Conservation (phyloP, 352 stramenopile genomes). For the Globisporangium yorkense region DNA sequence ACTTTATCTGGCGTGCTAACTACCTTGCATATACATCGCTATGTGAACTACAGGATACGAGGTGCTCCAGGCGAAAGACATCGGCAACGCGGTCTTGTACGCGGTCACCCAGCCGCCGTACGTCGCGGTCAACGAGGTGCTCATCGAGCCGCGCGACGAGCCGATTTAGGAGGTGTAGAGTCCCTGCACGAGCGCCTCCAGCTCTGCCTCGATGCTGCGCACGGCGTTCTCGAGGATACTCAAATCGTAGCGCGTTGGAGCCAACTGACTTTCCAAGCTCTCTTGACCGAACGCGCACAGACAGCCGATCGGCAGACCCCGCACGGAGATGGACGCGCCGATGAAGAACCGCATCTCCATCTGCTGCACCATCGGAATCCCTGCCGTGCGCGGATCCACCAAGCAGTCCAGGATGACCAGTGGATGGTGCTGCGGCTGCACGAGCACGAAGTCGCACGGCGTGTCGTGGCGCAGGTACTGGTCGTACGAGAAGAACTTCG, state of each 20-base stretch:
- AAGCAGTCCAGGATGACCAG: conserved; percentile 44
- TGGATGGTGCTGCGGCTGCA: conserved; percentile 31
- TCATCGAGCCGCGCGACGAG: conserved; percentile 89
- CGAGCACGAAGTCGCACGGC: conserved; percentile 54
- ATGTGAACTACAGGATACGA: conserved; percentile 40
- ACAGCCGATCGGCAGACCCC: conserved; percentile 45
- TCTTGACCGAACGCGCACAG: conserved; percentile 51
- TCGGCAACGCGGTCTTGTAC: conserved; percentile 85
- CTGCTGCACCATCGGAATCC: conserved; percentile 53
- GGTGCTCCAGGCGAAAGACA: conserved; percentile 78
- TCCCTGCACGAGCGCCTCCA: conserved; percentile 38
- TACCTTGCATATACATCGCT: conserved; percentile 6
- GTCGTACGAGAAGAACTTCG: conserved; percentile 19
- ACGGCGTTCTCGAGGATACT: conserved; percentile 36
- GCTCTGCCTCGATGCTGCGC: conserved; percentile 35
- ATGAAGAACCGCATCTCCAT: conserved; percentile 48
- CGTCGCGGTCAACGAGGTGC: conserved; percentile 88
- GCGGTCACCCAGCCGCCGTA: conserved; percentile 81
- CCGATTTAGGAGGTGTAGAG: conserved; percentile 50
- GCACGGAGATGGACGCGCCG: conserved; percentile 38
- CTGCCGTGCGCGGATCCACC: conserved; percentile 34
- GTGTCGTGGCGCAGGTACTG: conserved; percentile 38
- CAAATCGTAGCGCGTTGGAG: conserved; percentile 24
- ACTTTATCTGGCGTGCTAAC: conserved; percentile 1
- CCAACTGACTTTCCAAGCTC: conserved; percentile 9